phyloP scores from a whole-genome alignment of 2,329 filamentous ascomycete species.

The Xylariaceae sp. region DNA sequence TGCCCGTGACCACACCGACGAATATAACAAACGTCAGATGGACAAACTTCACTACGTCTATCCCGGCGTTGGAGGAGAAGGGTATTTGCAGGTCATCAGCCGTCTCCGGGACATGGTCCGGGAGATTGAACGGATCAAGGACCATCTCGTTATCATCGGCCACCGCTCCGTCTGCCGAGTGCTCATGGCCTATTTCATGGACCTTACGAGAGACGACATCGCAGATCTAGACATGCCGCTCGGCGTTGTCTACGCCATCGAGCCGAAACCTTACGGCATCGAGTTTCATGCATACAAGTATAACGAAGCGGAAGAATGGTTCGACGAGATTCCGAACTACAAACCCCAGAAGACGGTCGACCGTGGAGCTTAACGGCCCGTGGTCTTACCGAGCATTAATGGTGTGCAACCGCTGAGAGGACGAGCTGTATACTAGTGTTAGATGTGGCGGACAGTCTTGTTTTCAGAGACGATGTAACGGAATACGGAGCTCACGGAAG shows the following conservation, averaged over 20 bases:
- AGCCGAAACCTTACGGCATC: conserved; percentile 96
- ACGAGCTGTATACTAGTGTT: too few species aligned
- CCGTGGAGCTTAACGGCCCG: conserved; percentile 32
- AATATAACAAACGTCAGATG: conserved; percentile 71
- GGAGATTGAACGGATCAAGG: conserved; percentile 94
- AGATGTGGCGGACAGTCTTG: too few species aligned
- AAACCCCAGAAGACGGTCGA: conserved; percentile 58
- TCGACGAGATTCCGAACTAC: conserved; percentile 81
- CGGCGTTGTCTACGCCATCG: conserved; percentile 88
- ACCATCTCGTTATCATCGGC: conserved; percentile 87
- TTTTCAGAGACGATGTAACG: too few species aligned
- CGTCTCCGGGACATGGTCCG: conserved; percentile 91
- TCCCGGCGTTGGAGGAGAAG: conserved; percentile 90
- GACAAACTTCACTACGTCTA: conserved; percentile 97
- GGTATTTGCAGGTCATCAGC: conserved; percentile 95
- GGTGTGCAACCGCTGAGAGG: too few species aligned
- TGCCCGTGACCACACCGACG: conserved; percentile 67
- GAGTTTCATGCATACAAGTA: conserved; percentile 96
- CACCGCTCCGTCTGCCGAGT: conserved; percentile 91
- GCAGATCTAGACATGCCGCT: conserved; percentile 91
- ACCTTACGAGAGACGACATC: conserved; percentile 82
- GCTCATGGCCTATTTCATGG: conserved; percentile 93
- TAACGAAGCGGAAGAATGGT: conserved; percentile 70
- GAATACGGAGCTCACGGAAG: too few species aligned
- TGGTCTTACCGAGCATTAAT: too few species aligned